Percentiles rank a stretch among this genome's conserved stretches.
phyloP scores from a whole-genome alignment of 2,329 filamentous ascomycete species.

The Didymella sp. region DNA sequence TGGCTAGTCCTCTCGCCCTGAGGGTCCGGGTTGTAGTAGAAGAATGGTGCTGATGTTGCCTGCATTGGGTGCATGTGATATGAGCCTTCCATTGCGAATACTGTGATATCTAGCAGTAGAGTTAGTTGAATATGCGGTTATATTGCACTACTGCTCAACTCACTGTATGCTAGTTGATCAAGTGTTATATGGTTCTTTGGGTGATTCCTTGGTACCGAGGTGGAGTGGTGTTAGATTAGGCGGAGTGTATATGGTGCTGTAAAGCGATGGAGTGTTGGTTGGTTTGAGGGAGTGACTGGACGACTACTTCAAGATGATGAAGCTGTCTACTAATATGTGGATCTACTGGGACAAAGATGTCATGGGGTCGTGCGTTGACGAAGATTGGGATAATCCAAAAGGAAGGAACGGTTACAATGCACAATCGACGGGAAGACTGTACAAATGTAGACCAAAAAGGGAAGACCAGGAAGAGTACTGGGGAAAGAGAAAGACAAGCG shows the following conservation, averaged over 20 bases:
- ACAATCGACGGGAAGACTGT: slow-evolving; percentile 41
- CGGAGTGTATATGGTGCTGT: slow-evolving; percentile 30
- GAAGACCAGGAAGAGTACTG: slow-evolving; percentile 45
- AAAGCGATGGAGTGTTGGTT: slow-evolving; percentile 32
- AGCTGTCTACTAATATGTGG: slow-evolving; percentile 50
- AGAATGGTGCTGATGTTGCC: slow-evolving; percentile 77
- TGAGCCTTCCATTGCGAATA: slow-evolving; percentile 69
- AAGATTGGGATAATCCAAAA: slow-evolving; percentile 40
- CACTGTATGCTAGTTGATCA: slow-evolving; percentile 25
- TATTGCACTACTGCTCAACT: slow-evolving; percentile 9
- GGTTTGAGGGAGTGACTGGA: slow-evolving; percentile 50
- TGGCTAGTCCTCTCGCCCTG: slow-evolving; percentile 70
- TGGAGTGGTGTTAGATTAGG: slow-evolving; percentile 36
- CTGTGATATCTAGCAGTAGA: slow-evolving; percentile 29
- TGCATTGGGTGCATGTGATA: slow-evolving; percentile 58
- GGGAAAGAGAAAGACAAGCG: slow-evolving; percentile 50
- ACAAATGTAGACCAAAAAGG: slow-evolving; percentile 47
- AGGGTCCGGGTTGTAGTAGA: slow-evolving; percentile 84
- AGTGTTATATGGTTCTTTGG: slow-evolving; percentile 18
- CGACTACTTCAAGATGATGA: slow-evolving; percentile 50
- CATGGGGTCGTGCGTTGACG: slow-evolving; percentile 42
- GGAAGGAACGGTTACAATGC: slow-evolving; percentile 50
- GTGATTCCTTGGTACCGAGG: slow-evolving; percentile 21
- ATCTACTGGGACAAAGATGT: slow-evolving; percentile 39
- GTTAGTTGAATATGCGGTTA: slow-evolving; percentile 6